A percentile compares a stretch with the other conserved stretches of the same genome.
These are phyloP conservation scores for Fusarium pininemorale DNA, from an alignment of 2,329 filamentous ascomycete genomes.

Conservation along the genomic window DNA sequence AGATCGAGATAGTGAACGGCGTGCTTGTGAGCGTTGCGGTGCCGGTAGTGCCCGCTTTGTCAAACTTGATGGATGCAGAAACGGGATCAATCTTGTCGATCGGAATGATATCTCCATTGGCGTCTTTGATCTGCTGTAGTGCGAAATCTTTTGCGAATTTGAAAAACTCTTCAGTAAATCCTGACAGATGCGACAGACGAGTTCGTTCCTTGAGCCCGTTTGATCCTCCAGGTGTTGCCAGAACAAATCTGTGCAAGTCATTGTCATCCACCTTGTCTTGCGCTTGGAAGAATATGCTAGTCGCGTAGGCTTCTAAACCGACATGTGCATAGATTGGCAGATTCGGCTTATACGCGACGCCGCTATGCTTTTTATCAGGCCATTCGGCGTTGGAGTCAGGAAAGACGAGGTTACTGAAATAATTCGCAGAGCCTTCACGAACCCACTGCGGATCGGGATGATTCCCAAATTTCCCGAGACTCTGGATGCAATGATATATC, in stretches of 20 bases:
- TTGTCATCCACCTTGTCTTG: not conserved
- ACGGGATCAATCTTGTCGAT: not conserved
- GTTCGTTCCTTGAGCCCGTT: not conserved
- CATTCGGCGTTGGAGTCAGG: slow-evolving; percentile 15
- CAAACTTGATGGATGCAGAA: not conserved
- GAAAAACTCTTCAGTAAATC: slow-evolving; percentile 2
- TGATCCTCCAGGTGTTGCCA: not conserved
- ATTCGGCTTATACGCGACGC: slow-evolving; percentile 5
- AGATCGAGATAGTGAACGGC: slow-evolving; percentile 19
- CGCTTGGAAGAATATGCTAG: slow-evolving; percentile 20
- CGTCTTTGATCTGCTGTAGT: slow-evolving; percentile 14
- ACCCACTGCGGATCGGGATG: not conserved
- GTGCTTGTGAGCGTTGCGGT: slow-evolving; percentile 4
- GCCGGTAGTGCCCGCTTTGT: slow-evolving; percentile 5
- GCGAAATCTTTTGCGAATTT: slow-evolving; percentile 8
- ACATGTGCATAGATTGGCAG: slow-evolving; percentile 20
- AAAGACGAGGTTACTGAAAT: slow-evolving; percentile 27
- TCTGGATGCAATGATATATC: slow-evolving; percentile 27
- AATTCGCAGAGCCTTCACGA: slow-evolving; percentile 22
- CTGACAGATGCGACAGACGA: slow-evolving; percentile 2
- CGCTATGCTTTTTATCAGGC: slow-evolving; percentile 2
- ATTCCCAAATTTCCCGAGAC: not conserved
- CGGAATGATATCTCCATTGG: not conserved
- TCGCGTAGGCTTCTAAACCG: not conserved
- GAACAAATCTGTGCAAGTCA: slow-evolving; percentile 4